Evolutionary conservation across 177 flowering plant species (phyloP).

Genomic region (Vitis hybrid): DNA sequence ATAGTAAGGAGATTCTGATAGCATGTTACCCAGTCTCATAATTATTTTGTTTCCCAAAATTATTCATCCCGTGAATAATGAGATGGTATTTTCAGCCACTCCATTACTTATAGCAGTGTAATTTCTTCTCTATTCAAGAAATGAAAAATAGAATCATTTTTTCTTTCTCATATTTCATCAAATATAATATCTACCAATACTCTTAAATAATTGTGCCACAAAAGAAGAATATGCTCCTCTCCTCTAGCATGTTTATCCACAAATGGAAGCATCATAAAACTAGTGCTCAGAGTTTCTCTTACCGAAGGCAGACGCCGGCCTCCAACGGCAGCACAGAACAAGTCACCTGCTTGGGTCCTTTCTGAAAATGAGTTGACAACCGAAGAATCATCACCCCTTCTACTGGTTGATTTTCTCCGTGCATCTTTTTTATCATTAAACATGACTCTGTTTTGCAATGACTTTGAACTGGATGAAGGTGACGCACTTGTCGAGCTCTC

Average conservation of each 20-base stretch:
- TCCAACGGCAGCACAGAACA: conserved; percentile 52
- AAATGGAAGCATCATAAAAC: neutral
- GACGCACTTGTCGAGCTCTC: conserved; percentile 64
- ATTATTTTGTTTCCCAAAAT: too few species aligned
- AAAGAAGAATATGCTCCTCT: neutral
- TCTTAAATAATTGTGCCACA: neutral
- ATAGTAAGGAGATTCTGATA: too few species aligned
- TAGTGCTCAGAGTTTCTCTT: conserved; percentile 22
- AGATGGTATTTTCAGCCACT: too few species aligned
- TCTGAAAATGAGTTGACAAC: conserved; percentile 45
- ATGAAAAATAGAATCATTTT: too few species aligned
- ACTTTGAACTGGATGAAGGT: conserved; percentile 55
- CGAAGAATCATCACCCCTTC: conserved; percentile 44
- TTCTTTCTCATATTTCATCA: too few species aligned
- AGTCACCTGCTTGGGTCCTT: conserved; percentile 76
- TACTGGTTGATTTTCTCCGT: conserved; percentile 54
- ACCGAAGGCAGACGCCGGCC: conserved; percentile 55
- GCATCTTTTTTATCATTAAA: conserved; percentile 47
- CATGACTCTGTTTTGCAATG: conserved; percentile 41
- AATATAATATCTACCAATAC: neutral
- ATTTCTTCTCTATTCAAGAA: too few species aligned
- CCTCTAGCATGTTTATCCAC: neutral
- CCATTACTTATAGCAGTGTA: too few species aligned
- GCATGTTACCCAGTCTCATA: too few species aligned
- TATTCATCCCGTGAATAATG: too few species aligned